Evolutionary conservation across 1,284 basidiomycete species (phyloP).

Genomic region (Grifola frondosa): DNA sequence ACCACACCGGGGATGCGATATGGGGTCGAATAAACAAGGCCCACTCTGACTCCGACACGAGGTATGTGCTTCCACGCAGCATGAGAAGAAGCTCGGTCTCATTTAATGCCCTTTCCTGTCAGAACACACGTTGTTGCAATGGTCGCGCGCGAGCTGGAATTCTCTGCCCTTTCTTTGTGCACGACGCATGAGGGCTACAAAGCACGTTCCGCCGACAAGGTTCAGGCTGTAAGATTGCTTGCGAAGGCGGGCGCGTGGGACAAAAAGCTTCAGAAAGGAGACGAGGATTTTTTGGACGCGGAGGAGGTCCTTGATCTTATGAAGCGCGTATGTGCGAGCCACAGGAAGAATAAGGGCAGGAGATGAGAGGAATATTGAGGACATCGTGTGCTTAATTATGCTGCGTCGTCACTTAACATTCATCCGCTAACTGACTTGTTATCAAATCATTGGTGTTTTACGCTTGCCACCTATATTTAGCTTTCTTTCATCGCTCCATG

Average conservation of each 20-base stretch:
- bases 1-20: conserved; percentile 12
- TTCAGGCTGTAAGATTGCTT: conserved; percentile 34
- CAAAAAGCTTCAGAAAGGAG: conserved; percentile 7
- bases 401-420: too few relatives aligned
- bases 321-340: conserved; percentile 20
- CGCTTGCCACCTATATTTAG: too few relatives aligned
- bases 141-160: conserved; percentile 45
- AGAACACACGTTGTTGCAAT: conserved; percentile 30
- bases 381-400: too few relatives aligned
- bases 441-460: too few relatives aligned
- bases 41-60: conserved; percentile 17
- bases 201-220: conserved; percentile 30
- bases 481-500: too few relatives aligned
- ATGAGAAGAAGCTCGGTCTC: not conserved
- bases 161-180: conserved; percentile 42
- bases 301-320: conserved; percentile 38
- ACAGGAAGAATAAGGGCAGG: conserved; percentile 8
- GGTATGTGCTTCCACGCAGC: conserved; percentile 16
- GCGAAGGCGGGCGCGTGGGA: conserved; percentile 28
- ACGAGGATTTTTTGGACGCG: conserved; percentile 39
- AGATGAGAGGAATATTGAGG: not conserved
- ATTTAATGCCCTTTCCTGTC: not conserved
- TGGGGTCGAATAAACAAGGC: conserved; percentile 23
- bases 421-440: too few relatives aligned
- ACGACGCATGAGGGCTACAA: conserved; percentile 47